phyloP scores from a whole-genome alignment of 1,139 yeast genomes.

The Candida sp. region DNA sequence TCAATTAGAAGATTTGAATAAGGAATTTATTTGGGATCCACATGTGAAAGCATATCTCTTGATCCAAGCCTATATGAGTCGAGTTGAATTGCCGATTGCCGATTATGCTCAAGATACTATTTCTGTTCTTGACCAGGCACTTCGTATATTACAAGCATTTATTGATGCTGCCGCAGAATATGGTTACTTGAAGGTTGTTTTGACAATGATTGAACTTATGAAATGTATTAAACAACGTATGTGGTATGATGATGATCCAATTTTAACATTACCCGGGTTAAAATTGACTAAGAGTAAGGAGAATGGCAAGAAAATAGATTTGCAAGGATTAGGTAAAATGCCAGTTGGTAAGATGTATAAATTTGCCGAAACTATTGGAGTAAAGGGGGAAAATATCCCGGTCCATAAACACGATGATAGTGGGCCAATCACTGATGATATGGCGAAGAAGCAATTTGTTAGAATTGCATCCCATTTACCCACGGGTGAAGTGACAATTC shows the following conservation, averaged over 20 bases:
- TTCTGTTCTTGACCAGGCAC: slow-evolving; percentile 88
- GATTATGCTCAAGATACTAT: slow-evolving; percentile 95
- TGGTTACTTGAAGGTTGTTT: slow-evolving; percentile 64
- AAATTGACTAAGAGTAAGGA: slow-evolving; percentile 23
- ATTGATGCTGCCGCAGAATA: slow-evolving; percentile 87
- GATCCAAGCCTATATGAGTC: slow-evolving; percentile 81
- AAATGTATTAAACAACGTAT: slow-evolving; percentile 85
- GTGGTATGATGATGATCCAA: slow-evolving; percentile 81
- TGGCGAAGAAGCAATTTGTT: slow-evolving; percentile 33
- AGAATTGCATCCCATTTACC: slow-evolving; percentile 48
- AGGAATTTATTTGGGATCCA: slow-evolving; percentile 88
- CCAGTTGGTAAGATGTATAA: slow-evolving; percentile 21
- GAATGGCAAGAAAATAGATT: slow-evolving; percentile 7
- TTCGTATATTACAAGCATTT: slow-evolving; percentile 91
- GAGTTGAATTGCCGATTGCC: slow-evolving; percentile 87
- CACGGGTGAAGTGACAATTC: slow-evolving; percentile 31
- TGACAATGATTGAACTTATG: slow-evolving; percentile 66
- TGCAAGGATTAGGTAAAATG: slow-evolving; percentile 18
- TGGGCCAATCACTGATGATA: slow-evolving; percentile 10
- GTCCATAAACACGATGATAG: slow-evolving; percentile 10
- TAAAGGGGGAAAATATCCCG: slow-evolving; percentile 28
- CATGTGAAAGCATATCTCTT: slow-evolving; percentile 87
- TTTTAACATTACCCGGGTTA: slow-evolving; percentile 71
- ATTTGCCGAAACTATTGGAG: slow-evolving; percentile 33
- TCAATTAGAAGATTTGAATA: slow-evolving; percentile 63